These are phyloP conservation scores for Tricholoma terreum DNA, from an alignment of 768 basidiomycete genomes.

Conservation along the genomic window DNA sequence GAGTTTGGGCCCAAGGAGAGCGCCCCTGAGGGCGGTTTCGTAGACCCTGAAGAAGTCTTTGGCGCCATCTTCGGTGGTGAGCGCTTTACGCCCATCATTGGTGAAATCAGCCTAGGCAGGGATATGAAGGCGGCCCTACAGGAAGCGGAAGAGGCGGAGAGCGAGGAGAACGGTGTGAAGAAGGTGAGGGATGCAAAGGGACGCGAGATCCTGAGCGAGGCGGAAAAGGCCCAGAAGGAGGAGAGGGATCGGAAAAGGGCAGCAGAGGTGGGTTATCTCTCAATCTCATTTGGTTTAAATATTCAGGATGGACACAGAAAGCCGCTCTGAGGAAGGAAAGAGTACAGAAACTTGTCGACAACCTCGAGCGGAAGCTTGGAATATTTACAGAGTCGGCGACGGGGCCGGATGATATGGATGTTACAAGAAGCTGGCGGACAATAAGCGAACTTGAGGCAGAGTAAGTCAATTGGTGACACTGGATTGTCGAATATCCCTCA, in stretches of 20 bases:
- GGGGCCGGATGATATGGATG: slow-evolving; percentile 65
- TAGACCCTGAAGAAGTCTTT: slow-evolving; percentile 82
- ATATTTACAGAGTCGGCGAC: slow-evolving; percentile 86
- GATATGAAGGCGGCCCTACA: slow-evolving; percentile 94
- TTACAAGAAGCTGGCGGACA: slow-evolving; percentile 67
- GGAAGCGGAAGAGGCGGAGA: slow-evolving; percentile 73
- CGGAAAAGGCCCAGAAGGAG: slow-evolving; percentile 73
- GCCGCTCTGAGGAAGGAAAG: slow-evolving; percentile 75
- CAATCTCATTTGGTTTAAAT: slow-evolving; percentile 2
- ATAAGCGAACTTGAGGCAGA: slow-evolving; percentile 82
- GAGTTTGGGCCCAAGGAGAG: slow-evolving; percentile 87
- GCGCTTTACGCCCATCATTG: slow-evolving; percentile 82
- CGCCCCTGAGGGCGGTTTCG: slow-evolving; percentile 78
- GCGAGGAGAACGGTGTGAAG: slow-evolving; percentile 50
- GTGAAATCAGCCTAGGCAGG: slow-evolving; percentile 79
- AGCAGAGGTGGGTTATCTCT: slow-evolving; percentile 59
- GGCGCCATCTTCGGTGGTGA: slow-evolving; percentile 90
- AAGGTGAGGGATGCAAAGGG: slow-evolving; percentile 54
- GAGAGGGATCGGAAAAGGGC: slow-evolving; percentile 64
- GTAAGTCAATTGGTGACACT: slow-evolving; percentile 33
- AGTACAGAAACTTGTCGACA: slow-evolving; percentile 71
- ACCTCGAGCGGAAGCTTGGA: slow-evolving; percentile 76
- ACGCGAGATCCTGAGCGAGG: slow-evolving; percentile 53
- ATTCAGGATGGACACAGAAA: slow-evolving; percentile 48
- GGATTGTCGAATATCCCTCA: background rate